Conservation (phyloP, 441 rosid species). For the Gossypium lobatum region DNA sequence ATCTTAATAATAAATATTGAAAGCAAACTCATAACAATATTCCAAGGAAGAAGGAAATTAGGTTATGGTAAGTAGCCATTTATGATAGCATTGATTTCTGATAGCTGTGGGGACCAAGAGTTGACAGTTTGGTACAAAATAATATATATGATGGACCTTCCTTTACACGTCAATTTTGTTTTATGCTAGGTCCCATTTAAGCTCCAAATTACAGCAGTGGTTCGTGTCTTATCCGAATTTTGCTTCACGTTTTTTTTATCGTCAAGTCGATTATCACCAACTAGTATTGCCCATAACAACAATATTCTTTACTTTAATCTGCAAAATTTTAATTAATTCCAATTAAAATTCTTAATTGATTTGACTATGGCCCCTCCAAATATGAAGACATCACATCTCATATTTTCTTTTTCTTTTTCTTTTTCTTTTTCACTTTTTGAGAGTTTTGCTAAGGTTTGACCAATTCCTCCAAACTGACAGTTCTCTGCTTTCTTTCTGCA, state of each 20-base stretch:
- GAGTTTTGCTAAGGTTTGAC: not conserved
- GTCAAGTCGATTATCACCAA: conserved; percentile 36
- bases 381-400: not conserved
- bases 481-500: not conserved
- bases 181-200: conserved; percentile 16
- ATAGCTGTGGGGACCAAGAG: conserved; percentile 20
- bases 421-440: not conserved
- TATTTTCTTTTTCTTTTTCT: not conserved
- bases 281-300: conserved; percentile 24
- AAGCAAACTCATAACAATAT: not conserved
- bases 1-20: conserved; percentile 1
- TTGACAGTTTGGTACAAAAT: conserved; percentile 28
- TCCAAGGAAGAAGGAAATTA: conserved; percentile 15
- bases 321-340: not conserved
- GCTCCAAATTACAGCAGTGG: conserved; percentile 6
- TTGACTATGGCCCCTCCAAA: not conserved
- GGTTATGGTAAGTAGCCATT: conserved; percentile 26
- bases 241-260: not conserved
- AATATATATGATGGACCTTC: conserved; percentile 24
- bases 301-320: conserved; percentile 18
- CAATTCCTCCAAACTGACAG: not conserved
- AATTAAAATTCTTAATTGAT: not conserved
- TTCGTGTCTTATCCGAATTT: conserved; percentile 34
- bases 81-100: conserved; percentile 16
- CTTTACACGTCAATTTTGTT: conserved; percentile 3